These are phyloP conservation scores for Aegilops speltoides DNA, from an alignment of 176 grass and related monocot genomes.

Conservation along the genomic window DNA sequence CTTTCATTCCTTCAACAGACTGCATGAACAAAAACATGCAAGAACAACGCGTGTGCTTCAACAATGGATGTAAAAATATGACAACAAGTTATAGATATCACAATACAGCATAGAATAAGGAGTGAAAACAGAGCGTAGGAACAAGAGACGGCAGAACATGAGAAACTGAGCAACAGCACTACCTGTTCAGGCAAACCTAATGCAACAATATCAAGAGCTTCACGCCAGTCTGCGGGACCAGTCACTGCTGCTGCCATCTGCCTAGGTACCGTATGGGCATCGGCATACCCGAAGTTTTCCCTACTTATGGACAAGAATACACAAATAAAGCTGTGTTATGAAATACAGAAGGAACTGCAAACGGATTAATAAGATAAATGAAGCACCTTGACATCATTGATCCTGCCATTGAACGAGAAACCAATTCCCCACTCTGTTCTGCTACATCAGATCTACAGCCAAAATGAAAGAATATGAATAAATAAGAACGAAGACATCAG, in stretches of 20 bases:
- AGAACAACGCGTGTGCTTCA: not conserved
- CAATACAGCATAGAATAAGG: conserved; percentile 2
- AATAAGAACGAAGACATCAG: not conserved
- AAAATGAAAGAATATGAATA: conserved; percentile 25
- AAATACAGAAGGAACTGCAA: not conserved
- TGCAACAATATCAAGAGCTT: conserved; percentile 95
- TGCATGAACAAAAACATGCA: conserved; percentile 44
- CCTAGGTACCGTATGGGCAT: conserved; percentile 57
- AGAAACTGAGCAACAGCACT: conserved; percentile 25
- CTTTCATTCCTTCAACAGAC: conserved; percentile 99
- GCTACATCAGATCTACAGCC: conserved; percentile 65
- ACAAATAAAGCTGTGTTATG: not conserved
- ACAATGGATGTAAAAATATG: conserved; percentile 10
- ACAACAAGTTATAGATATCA: not conserved
- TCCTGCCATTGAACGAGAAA: conserved; percentile 59
- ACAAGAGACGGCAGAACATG: not conserved
- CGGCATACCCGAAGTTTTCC: conserved; percentile 72
- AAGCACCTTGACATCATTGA: conserved; percentile 74
- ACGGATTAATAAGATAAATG: conserved; percentile 11
- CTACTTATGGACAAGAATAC: conserved; percentile 42
- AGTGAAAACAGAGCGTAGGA: not conserved
- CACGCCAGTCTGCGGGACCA: conserved; percentile 89
- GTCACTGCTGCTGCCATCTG: conserved; percentile 50
- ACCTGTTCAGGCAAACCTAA: conserved; percentile 91
- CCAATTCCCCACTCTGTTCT: conserved; percentile 76